These are phyloP conservation scores for Suhomyces atakaporum DNA, from an alignment of 1,139 yeast genomes.

Conservation along the genomic window DNA sequence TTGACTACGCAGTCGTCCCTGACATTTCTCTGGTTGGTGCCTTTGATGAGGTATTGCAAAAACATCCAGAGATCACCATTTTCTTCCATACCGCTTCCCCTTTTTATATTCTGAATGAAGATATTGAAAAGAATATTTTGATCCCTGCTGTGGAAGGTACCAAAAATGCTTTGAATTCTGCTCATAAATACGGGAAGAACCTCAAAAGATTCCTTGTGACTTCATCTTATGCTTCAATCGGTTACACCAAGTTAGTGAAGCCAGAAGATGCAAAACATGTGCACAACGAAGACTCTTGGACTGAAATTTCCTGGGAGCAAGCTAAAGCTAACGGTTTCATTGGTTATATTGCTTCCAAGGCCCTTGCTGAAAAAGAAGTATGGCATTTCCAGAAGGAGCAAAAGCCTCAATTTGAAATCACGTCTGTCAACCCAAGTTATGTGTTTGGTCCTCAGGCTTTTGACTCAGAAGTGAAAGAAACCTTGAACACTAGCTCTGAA, in stretches of 20 bases:
- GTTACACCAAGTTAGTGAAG: not conserved
- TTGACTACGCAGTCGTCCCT: conserved; percentile 30
- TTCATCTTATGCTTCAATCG: conserved; percentile 27
- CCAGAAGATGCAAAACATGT: not conserved
- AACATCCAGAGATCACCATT: conserved; percentile 30
- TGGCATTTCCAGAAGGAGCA: conserved; percentile 48
- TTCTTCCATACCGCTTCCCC: conserved; percentile 49
- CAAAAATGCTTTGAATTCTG: conserved; percentile 4
- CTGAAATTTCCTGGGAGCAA: conserved; percentile 41
- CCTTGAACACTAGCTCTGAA: conserved; percentile 39
- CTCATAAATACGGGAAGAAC: conserved; percentile 23
- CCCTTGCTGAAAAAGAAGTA: conserved; percentile 53
- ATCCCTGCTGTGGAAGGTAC: conserved; percentile 39
- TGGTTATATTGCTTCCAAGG: conserved; percentile 50
- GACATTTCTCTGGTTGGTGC: conserved; percentile 26
- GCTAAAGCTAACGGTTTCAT: conserved; percentile 14
- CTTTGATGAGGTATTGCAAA: conserved; percentile 34
- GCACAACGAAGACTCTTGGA: conserved; percentile 32
- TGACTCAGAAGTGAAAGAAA: conserved; percentile 29
- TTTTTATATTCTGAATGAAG: conserved; percentile 23
- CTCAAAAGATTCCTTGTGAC: conserved; percentile 30
- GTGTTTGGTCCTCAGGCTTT: conserved; percentile 29
- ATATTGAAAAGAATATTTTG: conserved; percentile 21
- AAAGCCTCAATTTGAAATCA: conserved; percentile 26
- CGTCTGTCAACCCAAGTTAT: conserved; percentile 22